Evolutionary conservation across 169 alveolate species (phyloP).

Genomic region (Cryptosporidium felis): DNA sequence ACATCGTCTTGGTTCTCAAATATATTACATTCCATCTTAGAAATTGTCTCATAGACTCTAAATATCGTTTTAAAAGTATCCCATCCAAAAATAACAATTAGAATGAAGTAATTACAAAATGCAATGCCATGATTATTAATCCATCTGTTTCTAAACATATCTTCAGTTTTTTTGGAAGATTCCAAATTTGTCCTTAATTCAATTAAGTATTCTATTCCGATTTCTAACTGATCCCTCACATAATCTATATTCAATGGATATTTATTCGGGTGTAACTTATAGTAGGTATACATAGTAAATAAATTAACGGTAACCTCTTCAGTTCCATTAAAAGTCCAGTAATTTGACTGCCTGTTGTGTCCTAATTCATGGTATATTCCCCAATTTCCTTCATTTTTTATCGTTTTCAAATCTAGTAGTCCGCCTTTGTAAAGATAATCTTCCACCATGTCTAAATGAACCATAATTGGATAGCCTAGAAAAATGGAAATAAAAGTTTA

Average conservation of each 20-base stretch:
- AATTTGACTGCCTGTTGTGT: conserved; percentile 41
- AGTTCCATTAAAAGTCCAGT: conserved; percentile 65
- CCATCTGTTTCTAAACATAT: conserved; percentile 5
- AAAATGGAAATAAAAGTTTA: background rate
- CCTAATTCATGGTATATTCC: conserved; percentile 68
- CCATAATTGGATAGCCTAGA: conserved; percentile 63
- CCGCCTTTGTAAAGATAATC: background rate
- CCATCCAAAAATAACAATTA: conserved; percentile 23
- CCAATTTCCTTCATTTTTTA: conserved; percentile 41
- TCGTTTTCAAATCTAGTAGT: background rate
- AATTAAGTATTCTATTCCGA: conserved; percentile 11
- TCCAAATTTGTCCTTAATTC: background rate
- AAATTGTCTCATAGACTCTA: conserved; percentile 3
- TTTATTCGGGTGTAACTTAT: conserved; percentile 11
- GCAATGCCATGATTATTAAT: conserved; percentile 51
- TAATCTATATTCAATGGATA: conserved; percentile 29
- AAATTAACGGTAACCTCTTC: conserved; percentile 67
- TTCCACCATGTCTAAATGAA: conserved; percentile 55
- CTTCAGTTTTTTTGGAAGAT: background rate
- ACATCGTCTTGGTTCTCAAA: background rate
- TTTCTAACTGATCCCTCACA: conserved; percentile 6
- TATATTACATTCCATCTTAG: background rate
- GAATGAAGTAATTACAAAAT: conserved; percentile 14
- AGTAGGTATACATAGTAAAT: conserved; percentile 34
- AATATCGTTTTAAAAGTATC: conserved; percentile 26